phyloP scores from a whole-genome alignment of 495 filamentous ascomycete genomes.

The Pyrenula aspistea region DNA sequence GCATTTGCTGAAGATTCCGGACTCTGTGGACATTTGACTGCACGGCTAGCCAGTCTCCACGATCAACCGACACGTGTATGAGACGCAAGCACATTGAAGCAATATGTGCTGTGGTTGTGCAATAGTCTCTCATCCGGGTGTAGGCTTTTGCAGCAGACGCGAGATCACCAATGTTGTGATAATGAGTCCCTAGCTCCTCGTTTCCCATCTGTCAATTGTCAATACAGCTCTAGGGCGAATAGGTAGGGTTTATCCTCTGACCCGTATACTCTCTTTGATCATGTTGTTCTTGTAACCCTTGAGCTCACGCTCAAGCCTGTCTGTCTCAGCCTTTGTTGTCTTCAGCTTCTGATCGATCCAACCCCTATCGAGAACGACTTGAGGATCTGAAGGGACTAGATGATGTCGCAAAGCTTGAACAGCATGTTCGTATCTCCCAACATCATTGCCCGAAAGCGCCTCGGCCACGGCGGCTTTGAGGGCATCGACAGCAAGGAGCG shows the following conservation, averaged over 20 bases:
- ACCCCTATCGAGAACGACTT: conserved; percentile 49
- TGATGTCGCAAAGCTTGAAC: conserved; percentile 46
- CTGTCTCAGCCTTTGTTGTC: conserved; percentile 51
- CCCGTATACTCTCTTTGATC: conserved; percentile 93
- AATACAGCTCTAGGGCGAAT: conserved; percentile 1
- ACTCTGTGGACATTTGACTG: conserved; percentile 59
- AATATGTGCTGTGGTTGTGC: conserved; percentile 57
- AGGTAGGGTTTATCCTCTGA: conserved; percentile 23
- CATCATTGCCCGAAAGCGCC: conserved; percentile 67
- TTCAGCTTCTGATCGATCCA: conserved; percentile 58
- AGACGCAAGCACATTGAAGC: conserved; percentile 58
- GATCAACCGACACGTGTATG: conserved; percentile 54
- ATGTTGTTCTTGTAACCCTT: conserved; percentile 95
- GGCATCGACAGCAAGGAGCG: conserved; percentile 66
- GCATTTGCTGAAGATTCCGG: conserved; percentile 27
- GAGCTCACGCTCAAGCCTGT: conserved; percentile 68
- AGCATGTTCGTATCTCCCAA: conserved; percentile 55
- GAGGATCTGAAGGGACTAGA: conserved; percentile 53
- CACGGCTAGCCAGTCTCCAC: conserved; percentile 54
- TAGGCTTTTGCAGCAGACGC: conserved; percentile 53
- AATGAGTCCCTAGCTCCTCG: conserved; percentile 61
- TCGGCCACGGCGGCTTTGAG: conserved; percentile 65
- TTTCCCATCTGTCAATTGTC: conserved; percentile 50
- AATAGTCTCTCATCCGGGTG: conserved; percentile 62
- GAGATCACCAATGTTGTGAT: conserved; percentile 52